Conservation (phyloP, 768 basidiomycete species). For the Termitomyces sp. region DNA sequence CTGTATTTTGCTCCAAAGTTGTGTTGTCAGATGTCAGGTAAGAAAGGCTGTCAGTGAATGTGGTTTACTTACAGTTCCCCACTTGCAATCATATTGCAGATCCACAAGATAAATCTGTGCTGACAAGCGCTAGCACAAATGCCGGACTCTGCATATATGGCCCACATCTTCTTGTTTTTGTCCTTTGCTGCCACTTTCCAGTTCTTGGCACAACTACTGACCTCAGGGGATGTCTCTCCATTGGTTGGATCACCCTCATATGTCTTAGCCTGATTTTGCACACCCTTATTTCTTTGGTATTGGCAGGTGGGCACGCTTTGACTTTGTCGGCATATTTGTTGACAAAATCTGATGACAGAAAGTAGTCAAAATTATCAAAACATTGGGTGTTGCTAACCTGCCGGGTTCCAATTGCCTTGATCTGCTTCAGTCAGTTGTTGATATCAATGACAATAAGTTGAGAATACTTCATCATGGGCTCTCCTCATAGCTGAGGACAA, state of each 20-base stretch:
- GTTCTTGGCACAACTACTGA: slow-evolving; percentile 20
- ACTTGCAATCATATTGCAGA: no score
- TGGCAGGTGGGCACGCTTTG: neutral
- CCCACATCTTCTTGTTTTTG: slow-evolving; percentile 3
- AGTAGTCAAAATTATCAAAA: slow-evolving; percentile 21
- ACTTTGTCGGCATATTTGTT: slow-evolving; percentile 30
- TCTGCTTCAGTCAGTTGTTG: slow-evolving; percentile 26
- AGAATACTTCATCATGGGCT: slow-evolving; percentile 21
- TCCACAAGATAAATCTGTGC: no score
- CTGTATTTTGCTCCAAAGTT: no score
- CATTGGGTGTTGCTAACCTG: slow-evolving; percentile 13
- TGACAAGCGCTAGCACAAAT: no score
- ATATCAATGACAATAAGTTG: slow-evolving; percentile 27
- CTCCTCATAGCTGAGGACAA: slow-evolving; percentile 21
- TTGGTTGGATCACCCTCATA: slow-evolving; percentile 6
- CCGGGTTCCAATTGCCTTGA: slow-evolving; percentile 17
- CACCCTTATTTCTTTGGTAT: neutral
- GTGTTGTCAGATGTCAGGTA: no score
- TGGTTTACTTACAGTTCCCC: no score
- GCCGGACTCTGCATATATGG: no score
- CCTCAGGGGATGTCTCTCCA: neutral
- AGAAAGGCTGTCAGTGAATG: no score
- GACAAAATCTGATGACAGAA: no score
- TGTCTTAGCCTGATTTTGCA: neutral
- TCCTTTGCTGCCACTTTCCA: slow-evolving; percentile 28